Base-by-base conservation (phyloP, 2,329 filamentous ascomycete species). In the Claviceps africana region DNA sequence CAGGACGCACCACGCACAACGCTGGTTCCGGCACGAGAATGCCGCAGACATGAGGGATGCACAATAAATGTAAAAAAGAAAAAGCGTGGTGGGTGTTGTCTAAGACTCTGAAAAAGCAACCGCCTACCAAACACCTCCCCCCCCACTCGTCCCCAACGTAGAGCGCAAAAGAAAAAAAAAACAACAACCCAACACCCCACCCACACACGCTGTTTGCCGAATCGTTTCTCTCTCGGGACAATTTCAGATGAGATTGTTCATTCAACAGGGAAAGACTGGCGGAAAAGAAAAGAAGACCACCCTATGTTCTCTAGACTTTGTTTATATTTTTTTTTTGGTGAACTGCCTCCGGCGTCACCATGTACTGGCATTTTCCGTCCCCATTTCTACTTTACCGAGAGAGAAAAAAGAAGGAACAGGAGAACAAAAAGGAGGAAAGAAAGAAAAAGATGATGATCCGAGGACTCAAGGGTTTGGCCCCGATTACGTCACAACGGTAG, bases 401-500 rank as follows among this genome's bases (percentile, higher is more conserved):
- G n/a, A 28, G 9, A 13, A 48, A 10, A 25, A 15, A 17, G 19
- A 39, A 25, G n/a, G n/a, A 25, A 9, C n/a, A 37, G 11, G n/a
- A n/a, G n/a, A n/a, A n/a, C n/a, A n/a, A n/a, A n/a, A n/a, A n/a
- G n/a, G n/a, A n/a, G n/a, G n/a, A n/a, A 40, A 35, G 30, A 39
- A n/a, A 39, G 48, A 25, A 35, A 51, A 33, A 17, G 15, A 45
- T 33, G 44, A 33, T 30, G n/a, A 44, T 50, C 42, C 42, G 44
- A 50, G 35, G 35, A 19, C 47, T 50, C 3, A 25, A 25, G 31
- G 35, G 47, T 22, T 43, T 48, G 17, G 51, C 51, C 53, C 51
- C 58, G 58, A 56, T 48, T 58, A 63, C 58, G 59, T 65, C 61
- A 56, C 65, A 57, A 64, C 56, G 54, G 57, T 56, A 57, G 57